Conservation (phyloP, 345 rosid genomes). For the Toxicodendron radicans region DNA sequence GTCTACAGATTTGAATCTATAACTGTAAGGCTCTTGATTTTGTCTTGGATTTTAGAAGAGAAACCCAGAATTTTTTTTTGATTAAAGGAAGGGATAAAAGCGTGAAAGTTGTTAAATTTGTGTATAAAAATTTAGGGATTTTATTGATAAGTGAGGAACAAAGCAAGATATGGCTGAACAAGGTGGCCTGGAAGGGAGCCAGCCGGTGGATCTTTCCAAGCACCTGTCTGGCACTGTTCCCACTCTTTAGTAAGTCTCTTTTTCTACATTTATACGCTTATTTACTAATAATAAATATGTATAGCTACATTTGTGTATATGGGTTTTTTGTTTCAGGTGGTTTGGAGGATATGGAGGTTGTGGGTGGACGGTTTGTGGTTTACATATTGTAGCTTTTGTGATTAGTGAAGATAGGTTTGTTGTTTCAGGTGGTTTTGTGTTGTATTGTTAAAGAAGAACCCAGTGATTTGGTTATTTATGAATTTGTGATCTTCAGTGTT, state of each 20-base stretch:
- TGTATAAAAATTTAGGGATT: neutral
- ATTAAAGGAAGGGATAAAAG: neutral
- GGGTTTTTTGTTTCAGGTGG: neutral
- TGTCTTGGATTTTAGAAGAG: neutral
- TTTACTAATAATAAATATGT: neutral
- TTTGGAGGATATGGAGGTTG: neutral
- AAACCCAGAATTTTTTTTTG: neutral
- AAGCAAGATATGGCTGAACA: conserved; percentile 73
- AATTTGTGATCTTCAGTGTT: neutral
- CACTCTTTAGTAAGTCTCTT: conserved; percentile 81
- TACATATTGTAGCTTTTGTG: neutral
- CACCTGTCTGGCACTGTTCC: conserved; percentile 98
- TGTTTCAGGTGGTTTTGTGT: too few species aligned
- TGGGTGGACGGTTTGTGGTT: neutral
- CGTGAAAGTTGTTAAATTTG: neutral
- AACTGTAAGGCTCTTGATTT: too few species aligned
- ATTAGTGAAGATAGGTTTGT: neutral
- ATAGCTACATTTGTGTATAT: neutral
- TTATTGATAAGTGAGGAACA: conserved; percentile 25
- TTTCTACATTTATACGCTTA: neutral
- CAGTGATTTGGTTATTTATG: neutral
- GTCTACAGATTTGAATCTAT: too few species aligned
- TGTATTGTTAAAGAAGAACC: neutral
- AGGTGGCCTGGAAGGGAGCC: conserved; percentile 79
- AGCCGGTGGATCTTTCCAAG: conserved; percentile 85